Percentiles rank a stretch among this genome's conserved stretches.
phyloP scores from a whole-genome alignment of 208 protist genomes.

The Leishmania braziliensis region DNA sequence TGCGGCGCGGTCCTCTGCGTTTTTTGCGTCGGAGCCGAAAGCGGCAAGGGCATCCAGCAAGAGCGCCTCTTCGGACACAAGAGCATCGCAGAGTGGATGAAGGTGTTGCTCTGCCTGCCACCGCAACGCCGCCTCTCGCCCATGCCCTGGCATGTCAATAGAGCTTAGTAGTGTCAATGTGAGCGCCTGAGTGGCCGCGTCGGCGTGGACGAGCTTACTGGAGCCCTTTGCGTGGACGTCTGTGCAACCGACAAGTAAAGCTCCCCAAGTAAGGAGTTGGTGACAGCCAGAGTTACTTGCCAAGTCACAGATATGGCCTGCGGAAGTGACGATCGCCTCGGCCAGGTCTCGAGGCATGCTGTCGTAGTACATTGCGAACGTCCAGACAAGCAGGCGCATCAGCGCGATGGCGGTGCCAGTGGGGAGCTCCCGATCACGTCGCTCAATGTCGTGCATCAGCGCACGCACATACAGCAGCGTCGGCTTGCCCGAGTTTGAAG shows the following conservation, averaged over 20 bases:
- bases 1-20: not conserved
- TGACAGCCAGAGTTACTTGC: constrained; percentile 4
- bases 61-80: constrained; percentile 12
- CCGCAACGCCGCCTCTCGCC: constrained; percentile 5
- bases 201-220: not conserved
- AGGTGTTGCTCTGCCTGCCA: constrained; percentile 9
- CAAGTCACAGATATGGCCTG: constrained; percentile 13
- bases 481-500: not conserved
- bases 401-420: constrained; percentile 24
- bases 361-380: not conserved
- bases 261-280: constrained; percentile 9
- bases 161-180: not conserved
- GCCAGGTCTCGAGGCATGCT: not conserved
- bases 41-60: not conserved
- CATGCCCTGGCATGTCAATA: not conserved
- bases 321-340: not conserved
- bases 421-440: not conserved
- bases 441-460: not conserved
- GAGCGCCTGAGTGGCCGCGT: not conserved
- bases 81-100: constrained; percentile 2
- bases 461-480: not conserved
- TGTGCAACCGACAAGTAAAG: constrained; percentile 1
- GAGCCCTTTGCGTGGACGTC: not conserved
- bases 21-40: not conserved
- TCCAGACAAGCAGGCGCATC: constrained; percentile 11